These are phyloP conservation scores for Linderniella brevidens DNA, from an alignment of 257 asterid genomes.

Conservation along the genomic window DNA sequence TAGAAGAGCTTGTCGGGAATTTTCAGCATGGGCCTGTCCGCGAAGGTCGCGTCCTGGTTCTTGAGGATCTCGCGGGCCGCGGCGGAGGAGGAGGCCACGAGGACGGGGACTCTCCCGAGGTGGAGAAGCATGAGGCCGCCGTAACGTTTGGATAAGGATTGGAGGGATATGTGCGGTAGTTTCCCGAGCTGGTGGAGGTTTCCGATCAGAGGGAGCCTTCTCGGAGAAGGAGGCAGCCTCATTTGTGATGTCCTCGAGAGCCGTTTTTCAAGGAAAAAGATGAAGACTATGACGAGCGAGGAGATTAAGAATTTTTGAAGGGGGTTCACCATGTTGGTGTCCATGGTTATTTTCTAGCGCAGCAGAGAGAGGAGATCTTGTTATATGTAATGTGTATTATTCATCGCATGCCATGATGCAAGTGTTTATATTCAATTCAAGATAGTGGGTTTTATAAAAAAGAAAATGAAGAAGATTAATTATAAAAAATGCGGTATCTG, in stretches of 20 bases:
- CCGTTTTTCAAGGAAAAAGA: background rate
- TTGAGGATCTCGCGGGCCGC: background rate
- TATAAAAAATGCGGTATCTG: too few relatives aligned
- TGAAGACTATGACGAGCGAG: background rate
- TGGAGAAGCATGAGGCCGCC: background rate
- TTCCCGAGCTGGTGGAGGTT: constrained; percentile 2
- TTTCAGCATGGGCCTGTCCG: constrained; percentile 20
- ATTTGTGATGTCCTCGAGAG: background rate
- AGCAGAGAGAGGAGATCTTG: too few relatives aligned
- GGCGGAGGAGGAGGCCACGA: background rate
- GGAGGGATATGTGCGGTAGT: background rate
- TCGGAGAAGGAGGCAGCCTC: too few relatives aligned
- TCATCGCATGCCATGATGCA: too few relatives aligned
- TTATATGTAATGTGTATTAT: too few relatives aligned
- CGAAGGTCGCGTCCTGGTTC: constrained; percentile 19
- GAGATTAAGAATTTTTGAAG: too few relatives aligned
- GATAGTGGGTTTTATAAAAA: too few relatives aligned
- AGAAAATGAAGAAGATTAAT: too few relatives aligned
- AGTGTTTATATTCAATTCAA: too few relatives aligned
- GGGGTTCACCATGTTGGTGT: too few relatives aligned
- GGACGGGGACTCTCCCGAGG: background rate
- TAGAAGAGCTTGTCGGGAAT: constrained; percentile 11
- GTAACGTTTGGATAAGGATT: background rate
- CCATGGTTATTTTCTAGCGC: too few relatives aligned
- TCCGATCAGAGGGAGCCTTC: background rate